phyloP scores from a whole-genome alignment of 75 land plant species.

The Cupressus sempervirens region DNA sequence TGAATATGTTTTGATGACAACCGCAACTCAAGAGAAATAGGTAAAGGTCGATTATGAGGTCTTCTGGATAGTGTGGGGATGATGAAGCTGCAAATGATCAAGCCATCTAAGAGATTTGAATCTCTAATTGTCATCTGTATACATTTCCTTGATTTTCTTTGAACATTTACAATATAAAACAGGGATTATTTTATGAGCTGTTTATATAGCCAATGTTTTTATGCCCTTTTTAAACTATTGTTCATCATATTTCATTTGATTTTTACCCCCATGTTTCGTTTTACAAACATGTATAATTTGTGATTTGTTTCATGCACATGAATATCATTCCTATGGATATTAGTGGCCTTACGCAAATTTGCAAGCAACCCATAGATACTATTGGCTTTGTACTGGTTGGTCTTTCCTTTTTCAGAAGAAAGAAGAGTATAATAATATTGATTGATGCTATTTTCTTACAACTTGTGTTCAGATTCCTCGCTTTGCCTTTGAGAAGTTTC shows the following conservation, averaged over 20 bases:
- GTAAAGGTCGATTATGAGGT: no score
- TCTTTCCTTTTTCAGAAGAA: background rate
- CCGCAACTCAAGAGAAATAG: background rate
- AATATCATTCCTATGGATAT: background rate
- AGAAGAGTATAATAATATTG: background rate
- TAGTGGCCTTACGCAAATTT: background rate
- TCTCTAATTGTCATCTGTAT: background rate
- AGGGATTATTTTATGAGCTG: background rate
- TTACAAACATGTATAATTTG: background rate
- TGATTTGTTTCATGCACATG: background rate
- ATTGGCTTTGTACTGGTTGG: background rate
- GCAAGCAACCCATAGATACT: background rate
- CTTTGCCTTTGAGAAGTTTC: conserved; percentile 99
- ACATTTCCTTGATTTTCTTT: background rate
- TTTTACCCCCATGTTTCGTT: background rate
- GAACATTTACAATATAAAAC: background rate
- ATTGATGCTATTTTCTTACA: background rate
- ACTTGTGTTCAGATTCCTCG: conserved; percentile 82
- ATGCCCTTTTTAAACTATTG: background rate
- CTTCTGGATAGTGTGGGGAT: background rate
- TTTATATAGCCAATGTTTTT: background rate
- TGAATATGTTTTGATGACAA: background rate
- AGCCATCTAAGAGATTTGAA: no score
- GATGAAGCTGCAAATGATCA: background rate
- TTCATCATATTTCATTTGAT: background rate